phyloP scores from a whole-genome alignment of 345 rosid species.

The Arabidopsis suecica region DNA sequence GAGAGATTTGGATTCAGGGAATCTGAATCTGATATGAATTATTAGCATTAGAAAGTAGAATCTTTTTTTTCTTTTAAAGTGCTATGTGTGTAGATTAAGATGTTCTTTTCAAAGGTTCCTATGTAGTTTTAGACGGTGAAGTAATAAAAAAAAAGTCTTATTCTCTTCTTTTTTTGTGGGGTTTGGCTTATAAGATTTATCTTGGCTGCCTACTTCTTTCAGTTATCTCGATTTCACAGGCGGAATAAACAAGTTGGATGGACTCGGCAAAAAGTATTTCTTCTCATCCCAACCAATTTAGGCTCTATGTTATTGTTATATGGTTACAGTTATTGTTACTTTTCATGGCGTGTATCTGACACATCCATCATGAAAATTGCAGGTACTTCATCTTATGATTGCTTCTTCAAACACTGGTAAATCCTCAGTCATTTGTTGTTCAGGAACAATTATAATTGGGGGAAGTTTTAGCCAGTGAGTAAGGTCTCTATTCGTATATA shows the following conservation, averaged over 20 bases:
- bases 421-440: neutral
- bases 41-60: conserved; percentile 21
- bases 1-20: conserved; percentile 31
- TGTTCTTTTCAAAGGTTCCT: neutral
- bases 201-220: conserved; percentile 44
- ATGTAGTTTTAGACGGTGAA: conserved; percentile 19
- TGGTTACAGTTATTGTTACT: conserved; percentile 4
- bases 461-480: neutral
- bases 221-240: conserved; percentile 64
- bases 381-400: conserved; percentile 51
- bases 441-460: neutral
- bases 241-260: conserved; percentile 61
- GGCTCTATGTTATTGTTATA: neutral
- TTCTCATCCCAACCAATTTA: neutral
- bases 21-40: conserved; percentile 24
- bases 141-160: conserved; percentile 21
- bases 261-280: conserved; percentile 72
- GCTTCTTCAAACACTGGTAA: conserved; percentile 48
- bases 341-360: conserved; percentile 25
- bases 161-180: conserved; percentile 14
- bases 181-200: conserved; percentile 40
- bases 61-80: conserved; percentile 19
- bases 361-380: conserved; percentile 16
- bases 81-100: conserved; percentile 11
- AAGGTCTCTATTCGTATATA: conserved; percentile 13